Evolutionary conservation across 139 green algal genomes (phyloP).

Genomic region (Ostreobium quekettii): DNA sequence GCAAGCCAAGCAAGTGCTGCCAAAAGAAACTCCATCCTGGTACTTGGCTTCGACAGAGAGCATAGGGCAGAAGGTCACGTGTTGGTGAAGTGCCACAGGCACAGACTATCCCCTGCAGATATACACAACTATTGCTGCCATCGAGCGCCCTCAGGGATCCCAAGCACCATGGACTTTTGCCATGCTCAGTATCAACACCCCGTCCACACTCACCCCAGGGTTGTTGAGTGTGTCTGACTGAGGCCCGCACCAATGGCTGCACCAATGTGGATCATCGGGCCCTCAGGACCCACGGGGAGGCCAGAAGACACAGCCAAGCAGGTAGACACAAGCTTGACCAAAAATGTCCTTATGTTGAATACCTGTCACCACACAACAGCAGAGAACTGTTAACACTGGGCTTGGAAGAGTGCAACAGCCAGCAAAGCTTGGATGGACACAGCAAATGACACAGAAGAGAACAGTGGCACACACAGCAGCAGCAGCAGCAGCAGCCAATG

Average conservation of each 20-base stretch:
- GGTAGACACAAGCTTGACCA: constrained; percentile 71
- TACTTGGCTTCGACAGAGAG: too few relatives aligned
- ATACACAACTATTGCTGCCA: too few relatives aligned
- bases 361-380: constrained; percentile 34
- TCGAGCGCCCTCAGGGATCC: too few relatives aligned
- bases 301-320: constrained; percentile 60
- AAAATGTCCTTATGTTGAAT: constrained; percentile 74
- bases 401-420: too few relatives aligned
- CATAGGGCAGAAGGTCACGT: too few relatives aligned
- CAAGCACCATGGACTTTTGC: too few relatives aligned
- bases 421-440: neutral
- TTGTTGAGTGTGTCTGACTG: constrained; percentile 74
- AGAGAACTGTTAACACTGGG: neutral
- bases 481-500: neutral
- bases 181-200: too few relatives aligned
- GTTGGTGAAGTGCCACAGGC: too few relatives aligned
- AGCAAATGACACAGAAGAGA: neutral
- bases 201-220: constrained; percentile 41
- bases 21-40: too few relatives aligned
- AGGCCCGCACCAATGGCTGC: constrained; percentile 59
- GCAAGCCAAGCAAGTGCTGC: too few relatives aligned
- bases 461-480: neutral
- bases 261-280: constrained; percentile 84
- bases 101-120: too few relatives aligned
- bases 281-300: constrained; percentile 78